Percentiles rank a stretch among this genome's conserved stretches.
Conservation (phyloP, 345 rosid genomes). For the Populus deltoides region DNA sequence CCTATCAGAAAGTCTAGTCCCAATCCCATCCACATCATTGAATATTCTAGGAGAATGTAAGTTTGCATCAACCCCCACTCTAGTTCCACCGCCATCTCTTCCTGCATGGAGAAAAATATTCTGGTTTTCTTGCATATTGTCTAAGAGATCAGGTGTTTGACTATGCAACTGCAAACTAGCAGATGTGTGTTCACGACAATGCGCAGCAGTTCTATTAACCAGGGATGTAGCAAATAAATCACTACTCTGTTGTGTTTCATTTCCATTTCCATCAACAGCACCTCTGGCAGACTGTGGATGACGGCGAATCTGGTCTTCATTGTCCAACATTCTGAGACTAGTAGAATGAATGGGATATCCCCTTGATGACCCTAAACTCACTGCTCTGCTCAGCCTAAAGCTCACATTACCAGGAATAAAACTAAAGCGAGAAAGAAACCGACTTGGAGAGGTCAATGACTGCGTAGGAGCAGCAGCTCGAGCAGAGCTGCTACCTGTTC, state of each 20-base stretch:
- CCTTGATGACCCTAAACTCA: slow-evolving; percentile 73
- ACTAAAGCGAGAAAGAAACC: slow-evolving; percentile 78
- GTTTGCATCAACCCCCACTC: slow-evolving; percentile 35
- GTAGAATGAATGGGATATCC: slow-evolving; percentile 47
- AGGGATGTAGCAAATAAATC: slow-evolving; percentile 14
- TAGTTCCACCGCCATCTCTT: slow-evolving; percentile 30
- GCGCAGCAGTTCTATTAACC: slow-evolving; percentile 14
- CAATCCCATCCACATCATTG: slow-evolving; percentile 43
- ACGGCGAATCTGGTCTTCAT: slow-evolving; percentile 34
- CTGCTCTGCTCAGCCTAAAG: slow-evolving; percentile 71
- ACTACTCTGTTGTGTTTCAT: slow-evolving; percentile 32
- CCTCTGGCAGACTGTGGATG: slow-evolving; percentile 34
- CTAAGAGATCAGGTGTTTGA: slow-evolving; percentile 17
- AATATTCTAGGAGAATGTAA: slow-evolving; percentile 31
- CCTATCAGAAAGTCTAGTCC: slow-evolving; percentile 51
- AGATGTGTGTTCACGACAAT: slow-evolving; percentile 17
- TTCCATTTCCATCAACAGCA: slow-evolving; percentile 32
- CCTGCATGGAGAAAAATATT: slow-evolving; percentile 28
- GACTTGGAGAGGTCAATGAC: slow-evolving; percentile 37
- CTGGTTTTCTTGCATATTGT: slow-evolving; percentile 16
- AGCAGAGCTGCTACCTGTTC: slow-evolving; percentile 48
- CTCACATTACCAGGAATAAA: slow-evolving; percentile 78
- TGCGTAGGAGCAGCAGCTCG: slow-evolving; percentile 43
- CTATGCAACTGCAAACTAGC: slow-evolving; percentile 5
- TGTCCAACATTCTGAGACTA: slow-evolving; percentile 30